phyloP scores from a whole-genome alignment of 352 stramenopile species.

The Globisporangium alternatum region DNA sequence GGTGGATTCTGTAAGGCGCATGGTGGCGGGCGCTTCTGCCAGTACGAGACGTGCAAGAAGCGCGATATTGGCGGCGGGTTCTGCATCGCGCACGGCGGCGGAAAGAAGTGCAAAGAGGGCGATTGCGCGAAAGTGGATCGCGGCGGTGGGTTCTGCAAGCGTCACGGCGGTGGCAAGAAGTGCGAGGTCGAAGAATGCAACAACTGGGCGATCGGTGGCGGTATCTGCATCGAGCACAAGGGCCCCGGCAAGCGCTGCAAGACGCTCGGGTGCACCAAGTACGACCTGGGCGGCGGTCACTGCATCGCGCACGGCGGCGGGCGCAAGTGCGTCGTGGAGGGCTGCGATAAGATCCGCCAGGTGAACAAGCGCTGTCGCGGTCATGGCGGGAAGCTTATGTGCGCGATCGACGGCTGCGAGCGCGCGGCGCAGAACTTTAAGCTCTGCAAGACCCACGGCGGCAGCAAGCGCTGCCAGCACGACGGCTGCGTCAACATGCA shows the following conservation, averaged over 20 bases:
- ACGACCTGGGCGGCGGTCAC: slow-evolving; percentile 76
- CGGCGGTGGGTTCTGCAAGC: slow-evolving; percentile 77
- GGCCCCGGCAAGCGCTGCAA: slow-evolving; percentile 77
- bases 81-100: slow-evolving; percentile 85
- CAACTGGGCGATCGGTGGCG: slow-evolving; percentile 79
- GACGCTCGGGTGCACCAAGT: slow-evolving; percentile 75
- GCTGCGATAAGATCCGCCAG: slow-evolving; percentile 84
- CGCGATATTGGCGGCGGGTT: slow-evolving; percentile 83
- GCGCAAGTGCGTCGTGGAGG: slow-evolving; percentile 78
- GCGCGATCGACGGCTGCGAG: slow-evolving; percentile 75
- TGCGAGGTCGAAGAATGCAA: slow-evolving; percentile 72
- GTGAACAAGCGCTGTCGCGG: slow-evolving; percentile 82
- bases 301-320: slow-evolving; percentile 86
- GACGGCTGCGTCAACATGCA: slow-evolving; percentile 84
- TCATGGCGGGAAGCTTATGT: slow-evolving; percentile 79
- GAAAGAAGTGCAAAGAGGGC: slow-evolving; percentile 73
- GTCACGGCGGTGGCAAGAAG: slow-evolving; percentile 84
- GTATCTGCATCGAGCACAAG: slow-evolving; percentile 76
- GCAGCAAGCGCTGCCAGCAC: slow-evolving; percentile 61
- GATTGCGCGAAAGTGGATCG: slow-evolving; percentile 81
- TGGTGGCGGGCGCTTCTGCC: slow-evolving; percentile 76
- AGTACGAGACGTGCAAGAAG: slow-evolving; percentile 69
- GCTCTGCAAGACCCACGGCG: slow-evolving; percentile 81
- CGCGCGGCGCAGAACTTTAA: slow-evolving; percentile 78
- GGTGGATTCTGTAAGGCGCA: slow-evolving; percentile 85